These are phyloP conservation scores for Jacaranda mimosifolia DNA, from an alignment of 257 asterid species.

Conservation along the genomic window DNA sequence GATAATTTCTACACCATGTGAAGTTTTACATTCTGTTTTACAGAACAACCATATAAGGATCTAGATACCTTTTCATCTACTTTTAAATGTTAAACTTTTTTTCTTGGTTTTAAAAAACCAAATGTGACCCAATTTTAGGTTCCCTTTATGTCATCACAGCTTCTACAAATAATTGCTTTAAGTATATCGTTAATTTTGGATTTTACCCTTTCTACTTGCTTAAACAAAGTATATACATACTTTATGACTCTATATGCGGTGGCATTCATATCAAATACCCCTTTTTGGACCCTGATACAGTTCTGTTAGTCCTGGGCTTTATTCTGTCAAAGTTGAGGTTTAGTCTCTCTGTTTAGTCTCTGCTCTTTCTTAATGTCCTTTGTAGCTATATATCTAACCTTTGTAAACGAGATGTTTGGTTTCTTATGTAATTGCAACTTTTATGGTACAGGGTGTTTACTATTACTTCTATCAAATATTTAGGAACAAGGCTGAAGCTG, in stretches of 20 bases:
- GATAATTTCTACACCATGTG: background rate
- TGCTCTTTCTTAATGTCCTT: conserved; percentile 22
- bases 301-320: conserved; percentile 15
- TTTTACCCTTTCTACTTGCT: conserved; percentile 14
- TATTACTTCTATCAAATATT: conserved; percentile 99
- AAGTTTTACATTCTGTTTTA: background rate
- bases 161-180: background rate
- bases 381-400: conserved; percentile 33
- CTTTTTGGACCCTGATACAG: background rate
- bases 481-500: conserved; percentile 82
- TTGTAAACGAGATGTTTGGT: conserved; percentile 37
- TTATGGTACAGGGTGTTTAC: conserved; percentile 95
- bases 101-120: background rate
- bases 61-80: background rate
- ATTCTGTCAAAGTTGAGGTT: background rate
- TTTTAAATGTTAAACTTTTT: background rate
- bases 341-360: background rate
- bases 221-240: background rate
- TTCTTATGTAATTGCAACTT: conserved; percentile 58
- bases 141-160: background rate
- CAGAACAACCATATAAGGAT: background rate
- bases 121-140: background rate
- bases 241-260: conserved; percentile 1
- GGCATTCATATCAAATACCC: conserved; percentile 5
- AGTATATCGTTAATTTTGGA: background rate